Evolutionary conservation across 805 yeast species (phyloP), one percentile per base, ranked within the genome.

Genomic region (Sungouiella blattae): DNA sequence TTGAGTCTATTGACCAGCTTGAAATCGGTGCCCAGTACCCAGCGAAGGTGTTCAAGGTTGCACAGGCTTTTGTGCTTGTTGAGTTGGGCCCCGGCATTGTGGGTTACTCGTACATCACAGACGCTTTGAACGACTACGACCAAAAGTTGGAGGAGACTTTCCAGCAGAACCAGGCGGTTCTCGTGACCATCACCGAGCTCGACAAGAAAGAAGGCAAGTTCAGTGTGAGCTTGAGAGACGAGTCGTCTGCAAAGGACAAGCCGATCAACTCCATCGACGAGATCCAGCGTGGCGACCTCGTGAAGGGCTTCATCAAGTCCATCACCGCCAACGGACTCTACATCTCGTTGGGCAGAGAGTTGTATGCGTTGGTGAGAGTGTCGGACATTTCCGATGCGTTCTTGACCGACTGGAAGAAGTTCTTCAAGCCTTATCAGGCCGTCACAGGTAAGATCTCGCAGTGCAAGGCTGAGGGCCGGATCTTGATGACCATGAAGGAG

Each of bases 341-440:
- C 55, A 83, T 91, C 32, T 71, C 84, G 14, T 64, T 91, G 45
- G 87, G 93, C 27, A 73, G 84, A 43, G 64, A 71, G 1, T 67
- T 85, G 17, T 77, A 76, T 47, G 97, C 89, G 1, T 78, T 91
- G 51, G 93, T 87, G 18, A 81, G 87, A 52, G 79, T 87, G 32
- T 61, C 83, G 28, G 89, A 89, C 55, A 66, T 91, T 18, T 85
- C 94, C 8, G 98, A 91, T 50, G 69, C 83, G 1, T 86, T 66
- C 50, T 64, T 87, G 53, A 83, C 82, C 50, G 95, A 91, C 39
- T 91, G 98, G 98, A 86, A 86, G 67, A 79, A 78, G 44, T 75
- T 70, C 43, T 87, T 73, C 72, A 71, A 72, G 43, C 71, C 77
- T 18, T 78, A 83, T 57, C 94, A 89, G 62, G 64, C 74, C 11